Conservation (phyloP, 2,329 filamentous ascomycete genomes). For the Aureobasidium musti region DNA sequence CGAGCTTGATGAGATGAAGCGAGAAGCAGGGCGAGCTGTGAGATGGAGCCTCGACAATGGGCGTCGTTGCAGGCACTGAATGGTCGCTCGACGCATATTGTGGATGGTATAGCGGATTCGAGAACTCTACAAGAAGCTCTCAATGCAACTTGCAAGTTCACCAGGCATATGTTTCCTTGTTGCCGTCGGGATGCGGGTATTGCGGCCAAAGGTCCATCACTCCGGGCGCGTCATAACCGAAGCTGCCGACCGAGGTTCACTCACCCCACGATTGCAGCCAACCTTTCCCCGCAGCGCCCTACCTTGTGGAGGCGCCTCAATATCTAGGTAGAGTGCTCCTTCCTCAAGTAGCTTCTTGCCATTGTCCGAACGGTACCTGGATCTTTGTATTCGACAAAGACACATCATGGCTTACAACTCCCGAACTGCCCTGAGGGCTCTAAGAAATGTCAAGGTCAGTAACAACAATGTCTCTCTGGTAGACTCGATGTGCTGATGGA, state of each 20-base stretch:
- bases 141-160: neutral
- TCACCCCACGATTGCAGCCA: conserved; percentile 17
- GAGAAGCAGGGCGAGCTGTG: conserved; percentile 31
- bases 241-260: conserved; percentile 22
- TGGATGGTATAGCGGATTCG: neutral
- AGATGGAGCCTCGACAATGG: conserved; percentile 32
- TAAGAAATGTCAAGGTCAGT: conserved; percentile 66
- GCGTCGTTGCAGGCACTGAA: conserved; percentile 36
- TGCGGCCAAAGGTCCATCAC: conserved; percentile 14
- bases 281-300: conserved; percentile 19
- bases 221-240: conserved; percentile 18
- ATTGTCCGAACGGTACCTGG: neutral
- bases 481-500: neutral
- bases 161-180: neutral
- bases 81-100: conserved; percentile 31
- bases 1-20: conserved; percentile 35
- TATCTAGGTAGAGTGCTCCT: conserved; percentile 1
- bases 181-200: conserved; percentile 9
- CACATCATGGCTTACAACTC: conserved; percentile 43
- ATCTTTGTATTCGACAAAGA: neutral
- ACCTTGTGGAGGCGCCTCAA: neutral
- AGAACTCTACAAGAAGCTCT: neutral
- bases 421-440: conserved; percentile 62
- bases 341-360: neutral
- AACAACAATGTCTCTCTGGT: neutral